Evolutionary conservation across 1,139 yeast genomes (phyloP).

Genomic region (Hansenula sp.): DNA sequence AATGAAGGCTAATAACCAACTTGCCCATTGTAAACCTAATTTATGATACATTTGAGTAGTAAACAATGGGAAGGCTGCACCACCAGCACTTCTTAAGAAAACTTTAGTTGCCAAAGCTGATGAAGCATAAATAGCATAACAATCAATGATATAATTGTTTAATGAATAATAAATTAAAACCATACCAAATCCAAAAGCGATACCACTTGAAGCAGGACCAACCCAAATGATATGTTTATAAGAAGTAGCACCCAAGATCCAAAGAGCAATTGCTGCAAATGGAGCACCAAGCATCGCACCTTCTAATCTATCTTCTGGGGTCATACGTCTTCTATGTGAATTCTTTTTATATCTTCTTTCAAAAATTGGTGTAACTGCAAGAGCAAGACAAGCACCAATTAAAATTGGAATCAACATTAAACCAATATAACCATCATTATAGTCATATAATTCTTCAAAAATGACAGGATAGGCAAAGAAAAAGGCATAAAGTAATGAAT

Average conservation of each 20-base stretch:
- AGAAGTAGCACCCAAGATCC: constrained; percentile 88
- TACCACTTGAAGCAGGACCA: constrained; percentile 89
- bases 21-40: constrained; percentile 79
- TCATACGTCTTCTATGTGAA: constrained; percentile 56
- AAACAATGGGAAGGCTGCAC: constrained; percentile 82
- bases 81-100: constrained; percentile 81
- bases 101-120: constrained; percentile 89
- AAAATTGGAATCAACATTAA: constrained; percentile 83
- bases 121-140: constrained; percentile 85
- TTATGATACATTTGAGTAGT: constrained; percentile 76
- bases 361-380: constrained; percentile 65
- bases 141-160: constrained; percentile 85
- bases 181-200: constrained; percentile 91
- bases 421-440: constrained; percentile 67
- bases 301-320: constrained; percentile 81
- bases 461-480: constrained; percentile 87
- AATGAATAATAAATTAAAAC: constrained; percentile 82
- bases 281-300: constrained; percentile 93
- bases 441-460: constrained; percentile 62
- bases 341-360: constrained; percentile 57
- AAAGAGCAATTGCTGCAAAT: constrained; percentile 81
- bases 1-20: constrained; percentile 78
- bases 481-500: constrained; percentile 83
- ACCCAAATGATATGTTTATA: constrained; percentile 83
- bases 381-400: constrained; percentile 77